phyloP scores from a whole-genome alignment of 1,139 yeast species.

The Kodamaea sp. region DNA sequence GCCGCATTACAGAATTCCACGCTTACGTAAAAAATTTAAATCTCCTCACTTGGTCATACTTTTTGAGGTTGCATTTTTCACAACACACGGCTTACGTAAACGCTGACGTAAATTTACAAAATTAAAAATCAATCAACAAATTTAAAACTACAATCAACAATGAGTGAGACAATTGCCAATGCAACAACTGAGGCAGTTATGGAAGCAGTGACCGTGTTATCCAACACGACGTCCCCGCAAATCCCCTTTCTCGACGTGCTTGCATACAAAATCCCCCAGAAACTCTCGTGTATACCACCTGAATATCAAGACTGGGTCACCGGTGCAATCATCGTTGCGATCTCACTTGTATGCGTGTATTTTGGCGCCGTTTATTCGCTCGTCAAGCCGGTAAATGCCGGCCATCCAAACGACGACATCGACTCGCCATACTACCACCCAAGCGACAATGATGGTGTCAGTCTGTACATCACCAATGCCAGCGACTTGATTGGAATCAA shows the following conservation, averaged over 20 bases:
- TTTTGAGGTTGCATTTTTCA: no score
- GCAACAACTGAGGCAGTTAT: no score
- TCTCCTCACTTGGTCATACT: no score
- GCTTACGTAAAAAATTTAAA: no score
- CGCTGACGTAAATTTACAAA: no score
- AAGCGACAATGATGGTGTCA: slow-evolving; percentile 37
- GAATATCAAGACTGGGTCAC: slow-evolving; percentile 7
- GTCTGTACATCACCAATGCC: slow-evolving; percentile 16
- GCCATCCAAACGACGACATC: slow-evolving; percentile 31
- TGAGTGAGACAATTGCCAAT: no score
- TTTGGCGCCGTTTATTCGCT: slow-evolving; percentile 42
- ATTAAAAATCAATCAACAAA: no score
- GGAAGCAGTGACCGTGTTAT: no score
- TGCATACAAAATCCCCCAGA: slow-evolving; percentile 12
- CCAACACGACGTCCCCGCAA: no score
- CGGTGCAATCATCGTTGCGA: slow-evolving; percentile 21
- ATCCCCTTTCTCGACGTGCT: slow-evolving; percentile 9
- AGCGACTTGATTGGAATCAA: slow-evolving; percentile 13
- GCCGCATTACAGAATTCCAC: no score
- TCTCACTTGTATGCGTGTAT: slow-evolving; percentile 6
- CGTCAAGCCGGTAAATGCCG: slow-evolving; percentile 42
- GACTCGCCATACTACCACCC: slow-evolving; percentile 42
- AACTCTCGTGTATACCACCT: slow-evolving; percentile 3
- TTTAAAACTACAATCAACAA: no score
- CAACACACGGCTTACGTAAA: no score